Evolutionary conservation across 495 filamentous ascomycete genomes (phyloP), one percentile per base, ranked within the genome.

Genomic region (Aspergillus nidulans): DNA sequence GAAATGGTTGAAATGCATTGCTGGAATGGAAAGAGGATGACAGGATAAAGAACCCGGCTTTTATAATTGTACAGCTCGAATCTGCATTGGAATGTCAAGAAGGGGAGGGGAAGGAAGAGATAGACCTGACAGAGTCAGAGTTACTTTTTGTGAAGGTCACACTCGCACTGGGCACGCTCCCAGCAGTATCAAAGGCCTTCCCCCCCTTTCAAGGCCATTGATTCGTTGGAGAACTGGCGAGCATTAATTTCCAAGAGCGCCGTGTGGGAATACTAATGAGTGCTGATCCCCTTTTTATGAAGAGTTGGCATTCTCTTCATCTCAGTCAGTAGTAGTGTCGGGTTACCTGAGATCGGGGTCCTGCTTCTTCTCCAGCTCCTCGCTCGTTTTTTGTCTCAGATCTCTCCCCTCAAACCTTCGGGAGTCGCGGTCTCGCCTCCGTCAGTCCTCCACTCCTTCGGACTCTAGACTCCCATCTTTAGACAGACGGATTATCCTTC

Each of bases 371-470:
- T 45, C 24, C 41, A 43, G 41, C 41, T 43, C 10, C 12, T 23
- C 41, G 8, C 24, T 13, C n/a, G n/a, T 9, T 28, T 34, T 34
- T 34, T 34, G 30, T 34, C 30, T 34, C 30, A 34, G 30, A 34
- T 34, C 30, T 34, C 30, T n/a, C 30, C 26, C 30, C 30, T 34
- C 30, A 34, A 34, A 6, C 30, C 30, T 34, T 34, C 30, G 30
- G 30, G 30, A 34, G 30, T 34, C 30, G 23, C 36, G 36, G 30
- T 34, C 30, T 44, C 36, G 36, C 36, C 36, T 39, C 36, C 36
- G 36, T 53, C 13, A 30, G 26, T 53, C 64, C 63, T 64, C 60
- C 67, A 66, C 66, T 67, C 62, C 32, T 67, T 67, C 21, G 65
- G 67, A 63, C 58, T 32, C n/a, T 43, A n/a, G 36, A 18, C 36